Evolutionary conservation across 306 rosid genomes (phyloP), one percentile per base, ranked within the genome.

Genomic region (Vigna trinervia): DNA sequence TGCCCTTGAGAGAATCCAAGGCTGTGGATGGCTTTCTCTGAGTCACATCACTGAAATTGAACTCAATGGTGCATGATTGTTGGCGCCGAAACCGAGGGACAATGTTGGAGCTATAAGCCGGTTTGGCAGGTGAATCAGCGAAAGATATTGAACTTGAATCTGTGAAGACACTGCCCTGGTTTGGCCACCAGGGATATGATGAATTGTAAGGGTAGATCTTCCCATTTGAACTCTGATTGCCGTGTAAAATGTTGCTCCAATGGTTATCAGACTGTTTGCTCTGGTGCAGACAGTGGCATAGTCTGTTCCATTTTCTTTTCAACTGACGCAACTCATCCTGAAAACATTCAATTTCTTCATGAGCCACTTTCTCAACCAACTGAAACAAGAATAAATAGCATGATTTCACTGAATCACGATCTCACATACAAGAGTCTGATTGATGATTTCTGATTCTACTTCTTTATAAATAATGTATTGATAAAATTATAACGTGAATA

Each of bases 41-140:
- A 39, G 41, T 58, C 54, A 78, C 92, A 66, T 82, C 85, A 52
- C 74, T 78, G 71, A 92, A 90, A 66, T 87, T 92, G 90, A 95
- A 95, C 85, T 95, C 97, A 38, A 90, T 92, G 61, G 89, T 88
- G 86, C 89, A 89, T 15, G 99, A 89, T 76, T 92, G 90, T n/a
- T 92, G 93, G 23, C 89, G 82, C 76, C 91, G 70, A 74, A 90
- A 88, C 4, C 78, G 88, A 4, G 91, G 93, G 36, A 85, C 85
- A 14, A 77, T 84, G 78, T 69, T 85, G 71, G 91, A 68, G 76
- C 84, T 76, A 22, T 83, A 71, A 39, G 75, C 58, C 5, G 74
- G 68, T 48, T 88, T 85, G 13, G 78, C 39, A 3, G 78, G 43
- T 66, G 92, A 71, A 57, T 90, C 93, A 8, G 81, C 75, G 67